Base-by-base conservation (phyloP, 2,329 filamentous ascomycete genomes). In the Fusarium concolor region DNA sequence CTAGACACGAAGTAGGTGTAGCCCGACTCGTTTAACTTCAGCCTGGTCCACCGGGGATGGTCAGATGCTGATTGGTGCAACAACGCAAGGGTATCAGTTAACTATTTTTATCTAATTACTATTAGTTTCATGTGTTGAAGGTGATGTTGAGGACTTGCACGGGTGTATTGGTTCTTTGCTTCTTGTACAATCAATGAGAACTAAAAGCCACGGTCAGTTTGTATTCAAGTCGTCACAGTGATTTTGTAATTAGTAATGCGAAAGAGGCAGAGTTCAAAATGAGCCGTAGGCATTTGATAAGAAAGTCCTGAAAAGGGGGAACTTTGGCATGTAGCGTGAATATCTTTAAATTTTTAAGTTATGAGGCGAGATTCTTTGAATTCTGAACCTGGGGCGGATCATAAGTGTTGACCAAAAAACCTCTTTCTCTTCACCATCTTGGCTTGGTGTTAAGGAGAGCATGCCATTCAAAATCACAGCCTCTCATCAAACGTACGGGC, bases 1-100 rank as follows among this genome's bases (percentile, higher is more conserved):
- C 57, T 65, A 62, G 51, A 64, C 61, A 58, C 59, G 12, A 54
- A 61, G 24, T 38, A 14, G 59, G 57, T 14, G 42, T 57, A 52
- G 57, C 7, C 49, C 28, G 44, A 37, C 59, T 58, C 33, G 61
- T 58, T 33, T 46, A 64, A 58, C 41, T 46, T 52, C 18, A 38
- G 15, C n/a, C 22, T 56, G 59, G 50, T 17, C 61, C 61, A 52
- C 52, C 59, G 35, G 35, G 59, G 35, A 31, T 38, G 10, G 24
- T 33, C 22, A 35, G n/a, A 59, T 22, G 24, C 41, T 64, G 59
- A 64, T 64, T 64, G 61, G 61, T 59, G 26, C 26, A 33, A 18
- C 22, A 31, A n/a, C 9, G 10, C 22, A 22, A 24, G 9, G 37
- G 12, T 29, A 20, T 49, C 12, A 15, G n/a, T 45, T n/a, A 45